A percentile compares a stretch with the other conserved stretches of the same genome.
Evolutionary conservation across 495 filamentous ascomycete genomes (phyloP).

Genomic region (Chlorociboria aeruginascens): DNA sequence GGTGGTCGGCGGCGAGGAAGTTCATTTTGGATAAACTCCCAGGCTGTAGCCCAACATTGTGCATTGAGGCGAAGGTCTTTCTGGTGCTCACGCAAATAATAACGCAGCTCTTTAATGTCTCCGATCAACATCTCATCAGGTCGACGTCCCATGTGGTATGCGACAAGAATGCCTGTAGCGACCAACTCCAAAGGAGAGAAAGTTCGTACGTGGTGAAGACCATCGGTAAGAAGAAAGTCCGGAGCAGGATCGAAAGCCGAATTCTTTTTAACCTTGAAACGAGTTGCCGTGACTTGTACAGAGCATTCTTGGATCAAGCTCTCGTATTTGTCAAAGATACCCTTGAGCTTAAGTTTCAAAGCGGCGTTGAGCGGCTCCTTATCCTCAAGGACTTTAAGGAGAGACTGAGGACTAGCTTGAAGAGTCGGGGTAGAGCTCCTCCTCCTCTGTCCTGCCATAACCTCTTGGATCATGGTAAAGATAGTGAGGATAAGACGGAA

Average conservation of each 20-base stretch:
- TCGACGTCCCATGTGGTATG: slow-evolving; percentile 25
- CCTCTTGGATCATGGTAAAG: slow-evolving; percentile 17
- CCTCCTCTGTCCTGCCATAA: not conserved
- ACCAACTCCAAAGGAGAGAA: slow-evolving; percentile 37
- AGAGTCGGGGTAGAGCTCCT: slow-evolving; percentile 12
- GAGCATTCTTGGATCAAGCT: slow-evolving; percentile 14
- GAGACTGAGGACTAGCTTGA: slow-evolving; percentile 17
- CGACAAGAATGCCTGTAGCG: slow-evolving; percentile 29
- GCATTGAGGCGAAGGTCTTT: slow-evolving; percentile 31
- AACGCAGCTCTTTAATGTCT: slow-evolving; percentile 29
- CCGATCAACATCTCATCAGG: slow-evolving; percentile 25
- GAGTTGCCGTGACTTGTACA: slow-evolving; percentile 5
- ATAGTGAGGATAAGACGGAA: slow-evolving; percentile 24
- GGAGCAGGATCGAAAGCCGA: slow-evolving; percentile 17
- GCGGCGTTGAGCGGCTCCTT: slow-evolving; percentile 7
- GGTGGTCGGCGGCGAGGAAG: slow-evolving; percentile 4
- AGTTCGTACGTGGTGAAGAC: slow-evolving; percentile 13
- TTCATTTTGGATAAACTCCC: slow-evolving; percentile 25
- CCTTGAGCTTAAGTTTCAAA: slow-evolving; percentile 8
- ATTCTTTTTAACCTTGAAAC: slow-evolving; percentile 9
- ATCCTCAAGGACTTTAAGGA: slow-evolving; percentile 20
- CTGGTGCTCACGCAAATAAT: slow-evolving; percentile 22
- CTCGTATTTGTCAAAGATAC: slow-evolving; percentile 19
- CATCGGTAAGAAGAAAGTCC: slow-evolving; percentile 5
- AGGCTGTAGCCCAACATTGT: slow-evolving; percentile 25